These are phyloP conservation scores for Vitis rupestris DNA, from an alignment of 164 flowering plant genomes.

Conservation along the genomic window DNA sequence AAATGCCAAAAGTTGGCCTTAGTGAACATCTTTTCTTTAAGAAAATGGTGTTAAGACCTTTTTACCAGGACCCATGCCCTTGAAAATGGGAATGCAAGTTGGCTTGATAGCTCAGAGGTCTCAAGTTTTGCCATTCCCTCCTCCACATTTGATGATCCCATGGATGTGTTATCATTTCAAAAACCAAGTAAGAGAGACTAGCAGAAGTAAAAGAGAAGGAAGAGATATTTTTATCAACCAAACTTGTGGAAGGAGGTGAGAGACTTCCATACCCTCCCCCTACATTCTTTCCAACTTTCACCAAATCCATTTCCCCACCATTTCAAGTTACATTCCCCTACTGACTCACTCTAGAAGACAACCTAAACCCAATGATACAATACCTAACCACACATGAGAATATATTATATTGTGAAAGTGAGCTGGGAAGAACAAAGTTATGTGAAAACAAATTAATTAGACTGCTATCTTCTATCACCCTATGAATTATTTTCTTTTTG, in stretches of 20 bases:
- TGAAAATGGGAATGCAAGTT: no score
- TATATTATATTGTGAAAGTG: not conserved
- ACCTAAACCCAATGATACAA: conserved; percentile 3
- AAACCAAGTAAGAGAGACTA: no score
- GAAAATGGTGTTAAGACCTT: no score
- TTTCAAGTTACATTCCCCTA: not conserved
- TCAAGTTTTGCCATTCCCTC: no score
- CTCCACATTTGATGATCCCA: no score
- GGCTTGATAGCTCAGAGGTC: no score
- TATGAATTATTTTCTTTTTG: no score
- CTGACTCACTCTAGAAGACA: not conserved
- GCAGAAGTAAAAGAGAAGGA: no score
- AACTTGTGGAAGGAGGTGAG: not conserved
- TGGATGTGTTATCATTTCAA: no score
- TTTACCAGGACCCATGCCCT: no score
- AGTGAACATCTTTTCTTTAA: no score
- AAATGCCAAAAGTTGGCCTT: no score
- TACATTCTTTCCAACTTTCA: not conserved
- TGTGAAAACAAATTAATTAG: not conserved
- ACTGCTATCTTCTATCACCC: not conserved
- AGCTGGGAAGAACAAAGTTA: not conserved
- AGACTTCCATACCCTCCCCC: not conserved
- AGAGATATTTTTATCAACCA: not conserved
- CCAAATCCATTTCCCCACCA: conserved; percentile 5
- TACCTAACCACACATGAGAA: not conserved